Conservation (phyloP, 2,329 filamentous ascomycete genomes). For the Calonectria honghensis region DNA sequence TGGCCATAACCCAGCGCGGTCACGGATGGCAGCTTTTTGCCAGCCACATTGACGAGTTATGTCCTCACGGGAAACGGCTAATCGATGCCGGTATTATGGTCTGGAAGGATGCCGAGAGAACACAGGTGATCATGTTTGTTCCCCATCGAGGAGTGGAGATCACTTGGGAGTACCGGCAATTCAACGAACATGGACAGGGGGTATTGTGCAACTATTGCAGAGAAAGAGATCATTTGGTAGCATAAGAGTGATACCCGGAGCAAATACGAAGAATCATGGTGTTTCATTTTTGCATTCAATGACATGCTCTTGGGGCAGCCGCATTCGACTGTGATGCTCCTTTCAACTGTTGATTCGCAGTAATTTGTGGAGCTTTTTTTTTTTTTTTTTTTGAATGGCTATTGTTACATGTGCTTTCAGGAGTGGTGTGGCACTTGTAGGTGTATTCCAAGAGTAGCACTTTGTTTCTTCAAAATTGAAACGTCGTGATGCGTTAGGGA, state of each 20-base stretch:
- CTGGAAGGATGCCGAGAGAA: slow-evolving; percentile 28
- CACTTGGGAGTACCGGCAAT: slow-evolving; percentile 34
- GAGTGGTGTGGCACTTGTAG: background rate
- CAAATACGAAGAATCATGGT: background rate
- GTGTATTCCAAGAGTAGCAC: background rate
- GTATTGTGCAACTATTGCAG: slow-evolving; percentile 37
- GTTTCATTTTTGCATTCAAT: background rate
- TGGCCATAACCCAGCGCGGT: background rate
- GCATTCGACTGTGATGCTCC: background rate
- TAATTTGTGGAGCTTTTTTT: background rate
- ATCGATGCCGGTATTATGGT: slow-evolving; percentile 32
- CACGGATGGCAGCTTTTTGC: slow-evolving; percentile 40
- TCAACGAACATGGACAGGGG: slow-evolving; percentile 30
- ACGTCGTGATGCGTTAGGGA: background rate
- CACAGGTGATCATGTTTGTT: slow-evolving; percentile 25
- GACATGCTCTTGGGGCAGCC: too few species aligned
- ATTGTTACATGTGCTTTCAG: background rate
- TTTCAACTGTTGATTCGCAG: background rate
- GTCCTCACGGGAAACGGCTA: slow-evolving; percentile 24
- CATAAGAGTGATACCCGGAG: background rate
- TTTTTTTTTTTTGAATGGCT: background rate
- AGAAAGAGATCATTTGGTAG: slow-evolving; percentile 11
- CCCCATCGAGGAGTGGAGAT: slow-evolving; percentile 30
- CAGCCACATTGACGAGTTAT: slow-evolving; percentile 34
- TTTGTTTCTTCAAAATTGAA: background rate